Percentiles rank a stretch among this genome's conserved stretches.
phyloP scores from a whole-genome alignment of 1,284 basidiomycete species.

The Kwoniella shivajii region DNA sequence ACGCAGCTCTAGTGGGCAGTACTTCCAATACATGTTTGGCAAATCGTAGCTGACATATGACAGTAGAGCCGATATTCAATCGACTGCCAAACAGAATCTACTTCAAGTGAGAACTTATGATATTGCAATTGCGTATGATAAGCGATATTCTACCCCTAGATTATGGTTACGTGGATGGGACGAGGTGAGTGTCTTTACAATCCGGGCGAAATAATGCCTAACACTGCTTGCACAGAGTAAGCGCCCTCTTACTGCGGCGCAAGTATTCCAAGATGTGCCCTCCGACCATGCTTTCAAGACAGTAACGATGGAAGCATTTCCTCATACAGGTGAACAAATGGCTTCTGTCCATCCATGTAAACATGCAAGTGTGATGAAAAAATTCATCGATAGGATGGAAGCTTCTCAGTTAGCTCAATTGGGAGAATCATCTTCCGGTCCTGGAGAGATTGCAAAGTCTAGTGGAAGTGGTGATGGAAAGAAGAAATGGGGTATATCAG shows the following conservation, averaged over 20 bases:
- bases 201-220: background rate
- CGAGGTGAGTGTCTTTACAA: constrained; percentile 64
- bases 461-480: constrained; percentile 53
- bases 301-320: constrained; percentile 97
- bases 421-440: constrained; percentile 35
- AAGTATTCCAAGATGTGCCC: constrained; percentile 97
- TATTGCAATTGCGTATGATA: constrained; percentile 98
- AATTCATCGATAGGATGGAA: constrained; percentile 98
- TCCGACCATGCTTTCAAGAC: constrained; percentile 98
- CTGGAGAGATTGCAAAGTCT: background rate
- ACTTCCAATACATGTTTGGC: too few relatives aligned
- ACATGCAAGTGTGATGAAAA: constrained; percentile 99
- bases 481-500: constrained; percentile 79
- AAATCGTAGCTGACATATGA: background rate
- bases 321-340: constrained; percentile 80
- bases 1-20: too few relatives aligned
- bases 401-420: constrained; percentile 63
- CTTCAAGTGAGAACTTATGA: constrained; percentile 97
- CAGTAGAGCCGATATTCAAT: constrained; percentile 57
- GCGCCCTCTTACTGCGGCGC: constrained; percentile 76
- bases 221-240: constrained; percentile 66
- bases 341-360: constrained; percentile 98
- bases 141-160: constrained; percentile 95
- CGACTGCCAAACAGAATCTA: constrained; percentile 66
- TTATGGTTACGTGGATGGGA: constrained; percentile 95